Conservation (phyloP, 1,284 basidiomycete genomes). For the Tylopilus sp. region DNA sequence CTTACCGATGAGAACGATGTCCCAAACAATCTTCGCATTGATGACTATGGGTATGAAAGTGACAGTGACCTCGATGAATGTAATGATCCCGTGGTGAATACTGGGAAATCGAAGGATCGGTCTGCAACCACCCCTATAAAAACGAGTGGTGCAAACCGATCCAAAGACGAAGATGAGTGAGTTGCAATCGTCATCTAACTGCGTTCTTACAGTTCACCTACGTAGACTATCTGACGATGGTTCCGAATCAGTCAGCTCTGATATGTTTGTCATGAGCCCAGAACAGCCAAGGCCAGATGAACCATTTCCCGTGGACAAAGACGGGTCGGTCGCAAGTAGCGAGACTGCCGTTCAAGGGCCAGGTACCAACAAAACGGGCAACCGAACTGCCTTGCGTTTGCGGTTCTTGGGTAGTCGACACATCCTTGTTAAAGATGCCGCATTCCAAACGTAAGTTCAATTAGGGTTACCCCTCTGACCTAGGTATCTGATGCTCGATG, state of each 20-base stretch:
- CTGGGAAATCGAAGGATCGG: not conserved
- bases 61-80: not conserved
- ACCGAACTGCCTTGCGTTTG: not conserved
- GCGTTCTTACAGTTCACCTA: not conserved
- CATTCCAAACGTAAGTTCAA: conserved; percentile 24
- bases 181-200: not conserved
- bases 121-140: not conserved
- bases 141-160: too few species aligned
- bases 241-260: conserved; percentile 29
- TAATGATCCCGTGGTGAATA: not conserved
- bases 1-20: not conserved
- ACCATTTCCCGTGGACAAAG: not conserved
- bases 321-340: conserved; percentile 12
- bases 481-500: too few species aligned
- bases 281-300: conserved; percentile 17
- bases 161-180: not conserved
- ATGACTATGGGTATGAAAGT: too few species aligned
- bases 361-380: not conserved
- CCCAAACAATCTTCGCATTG: not conserved
- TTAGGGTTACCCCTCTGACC: not conserved
- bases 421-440: conserved; percentile 36
- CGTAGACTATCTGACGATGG: conserved; percentile 24
- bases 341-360: conserved; percentile 12
- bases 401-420: conserved; percentile 15
- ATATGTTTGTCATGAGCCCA: conserved; percentile 35